Base-by-base conservation (phyloP, 257 asterid species). In the Dorcoceras hygrometricum region DNA sequence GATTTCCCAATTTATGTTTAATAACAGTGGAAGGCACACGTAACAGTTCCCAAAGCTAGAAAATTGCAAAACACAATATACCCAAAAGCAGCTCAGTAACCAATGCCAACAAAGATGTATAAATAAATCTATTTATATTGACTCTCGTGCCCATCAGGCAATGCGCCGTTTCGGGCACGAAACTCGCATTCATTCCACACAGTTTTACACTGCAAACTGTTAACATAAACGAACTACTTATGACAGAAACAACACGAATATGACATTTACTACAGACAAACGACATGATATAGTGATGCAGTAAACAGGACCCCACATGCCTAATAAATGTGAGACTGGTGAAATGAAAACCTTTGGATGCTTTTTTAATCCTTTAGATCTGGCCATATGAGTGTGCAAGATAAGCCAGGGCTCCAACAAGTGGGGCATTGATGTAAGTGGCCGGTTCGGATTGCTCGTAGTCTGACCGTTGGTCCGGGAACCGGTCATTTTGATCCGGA, bases 371-470 rank as follows among this genome's bases (percentile, higher is more conserved):
- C 54, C 8, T 78, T n/a, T 67, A 94, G 57, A 90, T 89, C 65
- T 94, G 99, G 67, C 96, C 96, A 59, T 78, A 90, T 4, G 99
- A 94, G 87, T 94, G 99, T 4, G 99, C 96, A 29, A 94, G 83
- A 60, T 94, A 90, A 3, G 93, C 77, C 70, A 94, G 76, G 6
- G 98, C 62, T 34, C 99, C 99, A 39, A 94, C 98, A 2, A 94
- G 82, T 4, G 96, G 98, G 18, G 99, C 99, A 36, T 94, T 94
- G 59, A 90, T 91, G 76, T 94, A 94, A 3, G 99, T 94, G 12
- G 99, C 92, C 0, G 99, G 98, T 65, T 94, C 99, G 0, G 99
- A 90, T 65, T 88, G 98, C 83, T 88, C 96, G 34, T 94, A 94
- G 65, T 94, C 96, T 0, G 95, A 73, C 48, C 99, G 87, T 50